A percentile compares a stretch with the other conserved stretches of the same genome.
These are phyloP conservation scores for Aphanoascus verrucosus DNA, from an alignment of 2,329 filamentous ascomycete species.

Conservation along the genomic window DNA sequence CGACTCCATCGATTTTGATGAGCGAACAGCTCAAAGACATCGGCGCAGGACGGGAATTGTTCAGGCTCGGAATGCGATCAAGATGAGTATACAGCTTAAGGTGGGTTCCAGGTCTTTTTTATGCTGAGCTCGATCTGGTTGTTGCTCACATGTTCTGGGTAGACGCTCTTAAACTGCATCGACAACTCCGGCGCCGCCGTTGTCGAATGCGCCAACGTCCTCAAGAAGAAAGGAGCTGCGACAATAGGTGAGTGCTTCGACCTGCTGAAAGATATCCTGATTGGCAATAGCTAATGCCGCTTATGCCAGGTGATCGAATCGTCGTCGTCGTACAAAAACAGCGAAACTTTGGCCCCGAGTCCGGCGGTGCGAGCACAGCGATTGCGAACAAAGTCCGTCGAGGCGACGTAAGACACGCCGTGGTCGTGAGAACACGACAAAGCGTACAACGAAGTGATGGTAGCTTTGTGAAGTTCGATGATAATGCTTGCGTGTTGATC, in stretches of 20 bases:
- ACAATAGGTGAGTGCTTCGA: conserved; percentile 59
- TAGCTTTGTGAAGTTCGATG: conserved; percentile 83
- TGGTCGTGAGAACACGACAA: conserved; percentile 85
- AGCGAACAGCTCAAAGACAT: background rate
- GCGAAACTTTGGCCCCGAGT: conserved; percentile 61
- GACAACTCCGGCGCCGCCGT: conserved; percentile 97
- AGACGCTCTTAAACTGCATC: conserved; percentile 99
- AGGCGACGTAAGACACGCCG: conserved; percentile 91
- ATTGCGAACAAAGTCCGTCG: conserved; percentile 88
- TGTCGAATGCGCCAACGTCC: conserved; percentile 88
- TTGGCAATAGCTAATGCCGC: background rate
- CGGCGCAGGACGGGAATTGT: background rate
- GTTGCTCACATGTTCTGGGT: conserved; percentile 5
- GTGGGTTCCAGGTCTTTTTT: conserved; percentile 25
- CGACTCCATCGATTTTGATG: background rate
- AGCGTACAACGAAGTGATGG: conserved; percentile 80
- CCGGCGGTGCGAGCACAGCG: conserved; percentile 59
- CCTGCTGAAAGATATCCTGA: background rate
- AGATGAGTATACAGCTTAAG: conserved; percentile 81
- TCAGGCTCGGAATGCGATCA: conserved; percentile 33
- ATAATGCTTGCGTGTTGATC: conserved; percentile 94
- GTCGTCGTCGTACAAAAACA: conserved; percentile 98
- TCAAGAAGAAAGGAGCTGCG: conserved; percentile 77
- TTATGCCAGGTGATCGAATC: conserved; percentile 70
- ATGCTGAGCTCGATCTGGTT: background rate